Conservation (phyloP, 2,329 filamentous ascomycete genomes). For the Pyricularia pennisetigena region DNA sequence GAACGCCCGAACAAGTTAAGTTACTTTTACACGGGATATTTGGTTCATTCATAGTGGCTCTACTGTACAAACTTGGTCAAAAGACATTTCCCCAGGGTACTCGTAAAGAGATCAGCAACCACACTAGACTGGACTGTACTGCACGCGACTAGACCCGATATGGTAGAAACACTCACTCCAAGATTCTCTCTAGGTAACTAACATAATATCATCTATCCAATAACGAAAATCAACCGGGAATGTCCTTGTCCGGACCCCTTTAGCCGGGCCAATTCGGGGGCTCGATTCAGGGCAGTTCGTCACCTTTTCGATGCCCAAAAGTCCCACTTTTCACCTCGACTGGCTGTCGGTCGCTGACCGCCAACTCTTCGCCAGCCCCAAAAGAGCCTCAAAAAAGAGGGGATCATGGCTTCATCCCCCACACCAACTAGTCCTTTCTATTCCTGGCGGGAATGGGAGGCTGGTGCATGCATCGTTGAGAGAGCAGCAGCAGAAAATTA, state of each 20-base stretch:
- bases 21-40: neutral
- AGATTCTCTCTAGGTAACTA: neutral
- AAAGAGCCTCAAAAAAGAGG: constrained; percentile 1
- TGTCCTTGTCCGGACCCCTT: neutral
- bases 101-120: neutral
- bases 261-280: neutral
- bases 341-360: neutral
- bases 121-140: neutral
- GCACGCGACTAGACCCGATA: neutral
- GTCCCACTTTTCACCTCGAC: neutral
- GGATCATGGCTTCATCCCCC: neutral
- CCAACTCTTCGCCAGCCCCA: neutral
- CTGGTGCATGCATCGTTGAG: neutral
- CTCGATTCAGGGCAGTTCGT: neutral
- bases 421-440: neutral
- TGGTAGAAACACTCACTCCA: neutral
- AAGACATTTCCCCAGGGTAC: neutral
- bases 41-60: neutral
- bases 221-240: neutral
- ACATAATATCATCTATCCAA: neutral
- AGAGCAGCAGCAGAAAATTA: neutral
- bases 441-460: neutral
- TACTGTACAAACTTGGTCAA: neutral
- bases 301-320: neutral
- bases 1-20: neutral